Evolutionary conservation across 179 eudicot species (phyloP), one percentile per base, ranked within the genome.

Genomic region (Silene coronaria): DNA sequence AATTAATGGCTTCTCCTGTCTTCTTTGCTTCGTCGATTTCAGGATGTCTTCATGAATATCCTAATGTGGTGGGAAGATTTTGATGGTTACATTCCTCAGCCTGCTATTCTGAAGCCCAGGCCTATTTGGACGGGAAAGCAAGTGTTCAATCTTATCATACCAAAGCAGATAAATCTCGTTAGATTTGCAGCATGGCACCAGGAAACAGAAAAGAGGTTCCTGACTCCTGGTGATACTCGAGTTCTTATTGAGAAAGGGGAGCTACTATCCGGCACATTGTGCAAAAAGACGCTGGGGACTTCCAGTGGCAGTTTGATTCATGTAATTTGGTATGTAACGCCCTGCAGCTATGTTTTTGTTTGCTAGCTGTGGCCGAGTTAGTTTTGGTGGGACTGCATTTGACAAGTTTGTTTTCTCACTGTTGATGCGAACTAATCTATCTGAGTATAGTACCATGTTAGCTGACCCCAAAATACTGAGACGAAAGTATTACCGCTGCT

Each of bases 11-110:
- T 17, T 48, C 24, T 48, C 24, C 28, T 11, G 19, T 73, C 46
- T 24, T 9, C 10, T 75, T 17, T 30, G 51, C 22, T 30, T 45
- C 59, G 4, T 67, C 57, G 53, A 34, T 68, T 66, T 68, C 85
- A 95, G 99, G 99, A 96, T 84, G 98, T 96, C 38, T 96, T 96
- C 60, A 96, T 96, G 99, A 96, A 96, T 67, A 96, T 85, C 45
- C 86, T 93, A 75, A 93, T 96, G 98, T 96, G 99, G 99, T 93
- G 97, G 99, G 99, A 96, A 79, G 99, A 96, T 84, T 96, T 96
- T 72, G 99, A 93, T 86, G 97, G 93, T 63, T 90, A 90, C 81
- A 84, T 96, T 82, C 98, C 99, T 8, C 92, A 91, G 76, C 99
- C 99, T 21, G 86, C 93, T 9, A 96, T 96, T 76, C 76, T 96